A percentile compares a stretch with the other conserved stretches of the same genome.
Conservation (phyloP, 257 asterid genomes). For the Linaria vulgaris region DNA sequence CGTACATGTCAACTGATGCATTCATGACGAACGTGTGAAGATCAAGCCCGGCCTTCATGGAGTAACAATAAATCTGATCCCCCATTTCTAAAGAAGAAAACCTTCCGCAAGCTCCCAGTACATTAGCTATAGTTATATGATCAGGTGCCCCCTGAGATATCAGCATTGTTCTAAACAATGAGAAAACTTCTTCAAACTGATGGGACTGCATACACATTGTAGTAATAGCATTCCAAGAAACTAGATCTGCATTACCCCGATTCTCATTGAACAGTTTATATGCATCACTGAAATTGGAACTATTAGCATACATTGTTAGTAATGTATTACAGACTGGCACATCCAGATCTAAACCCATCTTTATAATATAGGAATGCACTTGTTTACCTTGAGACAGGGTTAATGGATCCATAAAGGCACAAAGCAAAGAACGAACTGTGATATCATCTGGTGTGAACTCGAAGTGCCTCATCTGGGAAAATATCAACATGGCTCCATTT, state of each 20-base stretch:
- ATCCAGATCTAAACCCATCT: conserved; percentile 43
- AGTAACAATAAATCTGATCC: conserved; percentile 44
- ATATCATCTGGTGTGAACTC: conserved; percentile 52
- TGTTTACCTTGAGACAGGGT: conserved; percentile 59
- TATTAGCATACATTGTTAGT: conserved; percentile 68
- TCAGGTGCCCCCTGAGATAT: conserved; percentile 48
- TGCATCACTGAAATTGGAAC: conserved; percentile 47
- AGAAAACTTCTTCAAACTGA: conserved; percentile 45
- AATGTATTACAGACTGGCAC: conserved; percentile 64
- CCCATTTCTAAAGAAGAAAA: conserved; percentile 56
- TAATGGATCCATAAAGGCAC: conserved; percentile 45
- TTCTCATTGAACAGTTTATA: conserved; percentile 46
- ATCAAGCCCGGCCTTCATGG: conserved; percentile 46
- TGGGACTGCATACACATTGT: conserved; percentile 51
- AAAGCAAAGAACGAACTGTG: conserved; percentile 65
- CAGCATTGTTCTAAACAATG: conserved; percentile 51
- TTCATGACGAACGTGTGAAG: conserved; percentile 47
- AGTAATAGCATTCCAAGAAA: conserved; percentile 78
- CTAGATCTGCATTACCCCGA: conserved; percentile 49
- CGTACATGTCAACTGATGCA: conserved; percentile 66
- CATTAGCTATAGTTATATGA: conserved; percentile 45
- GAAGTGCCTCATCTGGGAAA: conserved; percentile 59
- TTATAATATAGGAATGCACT: conserved; percentile 54
- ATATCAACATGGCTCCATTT: conserved; percentile 48
- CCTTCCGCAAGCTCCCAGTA: conserved; percentile 62